Conservation (phyloP, 345 rosid species). For the Brassica carinata region DNA sequence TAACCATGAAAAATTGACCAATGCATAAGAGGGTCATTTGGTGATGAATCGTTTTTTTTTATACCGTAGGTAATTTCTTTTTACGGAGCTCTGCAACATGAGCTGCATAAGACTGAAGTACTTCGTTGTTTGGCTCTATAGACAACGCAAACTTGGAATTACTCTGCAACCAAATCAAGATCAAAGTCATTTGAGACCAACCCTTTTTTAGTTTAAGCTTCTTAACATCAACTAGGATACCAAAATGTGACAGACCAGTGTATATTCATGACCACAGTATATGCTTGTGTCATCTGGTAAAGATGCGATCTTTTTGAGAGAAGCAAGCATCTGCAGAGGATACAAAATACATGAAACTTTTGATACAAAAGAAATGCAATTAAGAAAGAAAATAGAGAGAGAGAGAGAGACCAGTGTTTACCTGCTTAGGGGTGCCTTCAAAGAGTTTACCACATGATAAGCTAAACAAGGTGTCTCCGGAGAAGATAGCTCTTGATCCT, state of each 20-base stretch:
- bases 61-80: conserved; percentile 79
- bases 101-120: conserved; percentile 78
- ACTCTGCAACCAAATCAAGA: conserved; percentile 58
- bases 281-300: conserved; percentile 86
- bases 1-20: not conserved
- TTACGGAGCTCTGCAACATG: conserved; percentile 67
- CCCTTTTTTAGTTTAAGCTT: not conserved
- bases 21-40: not conserved
- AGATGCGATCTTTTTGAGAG: conserved; percentile 67
- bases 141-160: conserved; percentile 92
- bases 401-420: conserved; percentile 22
- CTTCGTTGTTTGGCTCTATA: conserved; percentile 80
- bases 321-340: conserved; percentile 70
- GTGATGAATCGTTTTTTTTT: conserved; percentile 6
- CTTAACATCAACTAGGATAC: not conserved
- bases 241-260: conserved; percentile 60
- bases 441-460: conserved; percentile 97
- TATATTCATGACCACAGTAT: conserved; percentile 94
- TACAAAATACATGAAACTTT: not conserved
- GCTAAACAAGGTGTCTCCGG: conserved; percentile 95
- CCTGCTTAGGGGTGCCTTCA: conserved; percentile 91
- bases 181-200: not conserved
- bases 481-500: conserved; percentile 75
- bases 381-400: not conserved
- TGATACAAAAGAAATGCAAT: not conserved